These are phyloP conservation scores for Eucalyptus curtisii DNA, from an alignment of 345 rosid genomes.

Conservation along the genomic window DNA sequence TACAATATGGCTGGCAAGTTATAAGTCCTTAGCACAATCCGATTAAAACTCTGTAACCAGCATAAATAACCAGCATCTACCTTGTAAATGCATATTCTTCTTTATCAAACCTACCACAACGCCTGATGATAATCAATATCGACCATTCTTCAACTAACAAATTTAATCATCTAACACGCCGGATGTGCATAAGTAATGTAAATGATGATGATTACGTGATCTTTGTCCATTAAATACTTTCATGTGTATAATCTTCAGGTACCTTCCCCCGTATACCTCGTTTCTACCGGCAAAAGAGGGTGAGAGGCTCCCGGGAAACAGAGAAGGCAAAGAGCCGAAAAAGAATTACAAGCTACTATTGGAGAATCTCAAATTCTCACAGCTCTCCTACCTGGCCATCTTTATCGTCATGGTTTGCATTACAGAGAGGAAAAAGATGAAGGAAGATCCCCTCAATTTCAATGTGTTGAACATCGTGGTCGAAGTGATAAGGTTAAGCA, in stretches of 20 bases:
- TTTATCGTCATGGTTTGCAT: constrained; percentile 18
- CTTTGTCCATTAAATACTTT: not conserved
- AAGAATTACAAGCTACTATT: not conserved
- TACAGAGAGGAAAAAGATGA: constrained; percentile 16
- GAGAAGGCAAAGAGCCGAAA: not conserved
- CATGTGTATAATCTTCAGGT: constrained; percentile 3
- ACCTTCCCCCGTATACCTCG: constrained; percentile 22
- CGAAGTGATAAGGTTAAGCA: constrained; percentile 24
- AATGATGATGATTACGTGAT: not conserved
- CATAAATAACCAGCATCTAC: not conserved
- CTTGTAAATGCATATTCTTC: not conserved
- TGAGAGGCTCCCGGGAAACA: not conserved
- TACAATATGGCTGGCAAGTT: not conserved
- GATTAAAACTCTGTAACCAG: not conserved
- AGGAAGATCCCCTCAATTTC: constrained; percentile 29
- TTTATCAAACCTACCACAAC: not conserved
- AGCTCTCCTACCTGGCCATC: constrained; percentile 11
- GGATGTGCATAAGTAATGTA: not conserved
- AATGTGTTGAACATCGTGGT: constrained; percentile 6
- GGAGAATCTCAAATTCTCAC: constrained; percentile 11
- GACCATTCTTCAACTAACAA: not conserved
- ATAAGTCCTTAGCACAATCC: not conserved
- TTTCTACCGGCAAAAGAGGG: not conserved
- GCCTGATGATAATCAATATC: not conserved
- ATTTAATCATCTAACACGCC: not conserved